Conservation (phyloP, 306 rosid genomes). For the Cotoneaster glaucophyllus region DNA sequence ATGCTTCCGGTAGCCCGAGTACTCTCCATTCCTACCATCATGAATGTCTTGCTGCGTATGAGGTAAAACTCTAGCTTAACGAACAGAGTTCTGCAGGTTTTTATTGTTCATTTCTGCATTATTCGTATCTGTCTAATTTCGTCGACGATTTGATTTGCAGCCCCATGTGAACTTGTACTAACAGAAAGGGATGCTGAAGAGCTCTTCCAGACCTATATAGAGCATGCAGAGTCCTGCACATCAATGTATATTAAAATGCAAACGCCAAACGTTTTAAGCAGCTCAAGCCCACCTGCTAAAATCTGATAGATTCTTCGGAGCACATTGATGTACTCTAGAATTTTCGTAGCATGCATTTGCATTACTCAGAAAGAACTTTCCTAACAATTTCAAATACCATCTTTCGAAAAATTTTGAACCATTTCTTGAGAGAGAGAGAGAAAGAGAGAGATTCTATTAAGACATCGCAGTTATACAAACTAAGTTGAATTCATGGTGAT, state of each 20-base stretch:
- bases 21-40: slow-evolving; percentile 23
- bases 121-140: not conserved
- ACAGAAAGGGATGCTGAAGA: not conserved
- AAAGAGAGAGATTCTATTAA: not conserved
- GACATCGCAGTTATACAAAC: not conserved
- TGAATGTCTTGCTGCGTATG: slow-evolving; percentile 19
- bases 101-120: not conserved
- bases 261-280: no score
- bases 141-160: slow-evolving; percentile 12
- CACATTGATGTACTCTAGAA: not conserved
- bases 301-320: no score
- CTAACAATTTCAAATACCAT: not conserved
- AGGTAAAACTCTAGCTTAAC: slow-evolving; percentile 7
- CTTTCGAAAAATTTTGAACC: not conserved
- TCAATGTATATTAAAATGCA: not conserved
- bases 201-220: not conserved
- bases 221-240: not conserved
- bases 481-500: slow-evolving; percentile 15
- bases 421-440: not conserved
- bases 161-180: slow-evolving; percentile 23
- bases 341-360: not conserved
- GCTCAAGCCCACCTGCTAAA: no score
- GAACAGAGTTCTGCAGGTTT: not conserved
- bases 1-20: slow-evolving; percentile 14
- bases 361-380: not conserved